Base-by-base conservation (phyloP, 305 asterid species). In the Solanum hybrid region DNA sequence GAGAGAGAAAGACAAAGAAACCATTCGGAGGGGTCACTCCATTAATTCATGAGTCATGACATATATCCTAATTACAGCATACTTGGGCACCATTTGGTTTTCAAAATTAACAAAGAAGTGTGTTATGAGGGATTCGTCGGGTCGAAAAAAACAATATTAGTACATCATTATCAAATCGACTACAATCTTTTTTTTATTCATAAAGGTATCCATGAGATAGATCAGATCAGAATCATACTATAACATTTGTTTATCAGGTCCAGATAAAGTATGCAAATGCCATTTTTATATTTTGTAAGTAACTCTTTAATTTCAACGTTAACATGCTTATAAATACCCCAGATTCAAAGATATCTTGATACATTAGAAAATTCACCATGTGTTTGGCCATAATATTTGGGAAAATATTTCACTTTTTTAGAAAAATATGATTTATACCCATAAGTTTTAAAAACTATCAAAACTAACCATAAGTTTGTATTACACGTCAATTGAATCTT, bases 1-100 rank as follows among this genome's bases (percentile, higher is more conserved):
- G 87, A 78, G 38, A 75, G 85, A 90, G 90, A 81, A 92, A 93
- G 96, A 95, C 96, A 95, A 92, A 91, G 85, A 90, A 86, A 82
- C 31, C 90, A 93, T 93, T 90, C 92, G 91, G 88, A 87, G 73
- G 87, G 86, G n/a, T 46, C 69, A 64, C 80, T 75, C 34, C 46
- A 66, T 24, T 66, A 75, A 75, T 51, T 82, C 42, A 46, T 29
- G 29, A 73, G 35, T 81, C 38, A 42, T 29, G 29, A 84, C 75
- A 51, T 84, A 27, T 82, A 27, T 82, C 87, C 72, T 82, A 82
- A 29, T 82, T 42, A 42, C 42, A 69, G 26, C 71, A 56, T 56
- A 51, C 66, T 51, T 51, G 66, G 66, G 32, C 10, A 51, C 66
- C 66, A 51, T 51, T 51, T 51, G 66, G n/a, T 51, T 51, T 51